Percentiles rank a stretch among this genome's conserved stretches.
phyloP scores from a whole-genome alignment of 495 filamentous ascomycete species.

The Annulohypoxylon stygium region DNA sequence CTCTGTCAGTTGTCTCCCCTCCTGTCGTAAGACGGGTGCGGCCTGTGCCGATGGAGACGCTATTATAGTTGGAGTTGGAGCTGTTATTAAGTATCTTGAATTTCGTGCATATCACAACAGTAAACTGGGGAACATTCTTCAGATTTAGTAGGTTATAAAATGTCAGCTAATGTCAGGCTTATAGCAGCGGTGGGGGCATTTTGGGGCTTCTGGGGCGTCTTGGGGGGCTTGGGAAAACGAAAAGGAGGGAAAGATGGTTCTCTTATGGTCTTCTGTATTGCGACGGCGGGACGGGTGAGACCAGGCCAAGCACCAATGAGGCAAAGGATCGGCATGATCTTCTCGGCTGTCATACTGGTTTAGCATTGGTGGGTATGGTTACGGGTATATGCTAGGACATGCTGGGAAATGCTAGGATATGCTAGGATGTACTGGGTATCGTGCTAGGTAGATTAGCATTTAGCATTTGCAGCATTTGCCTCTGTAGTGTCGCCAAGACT shows the following conservation, averaged over 20 bases:
- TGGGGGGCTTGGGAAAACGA: neutral
- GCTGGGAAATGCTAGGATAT: too few species aligned
- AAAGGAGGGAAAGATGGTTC: slow-evolving; percentile 23
- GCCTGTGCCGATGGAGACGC: slow-evolving; percentile 30
- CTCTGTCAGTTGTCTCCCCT: neutral
- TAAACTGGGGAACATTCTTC: slow-evolving; percentile 9
- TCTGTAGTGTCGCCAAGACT: slow-evolving; percentile 33
- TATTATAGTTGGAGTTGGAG: slow-evolving; percentile 29
- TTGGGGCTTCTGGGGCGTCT: slow-evolving; percentile 14
- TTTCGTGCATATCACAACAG: slow-evolving; percentile 43
- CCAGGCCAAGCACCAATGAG: slow-evolving; percentile 23
- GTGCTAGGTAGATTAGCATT: slow-evolving; percentile 31
- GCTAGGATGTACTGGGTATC: slow-evolving; percentile 14
- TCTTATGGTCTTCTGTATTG: slow-evolving; percentile 35
- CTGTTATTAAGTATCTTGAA: slow-evolving; percentile 25
- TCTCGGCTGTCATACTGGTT: slow-evolving; percentile 42
- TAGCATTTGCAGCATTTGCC: slow-evolving; percentile 8
- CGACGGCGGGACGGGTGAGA: slow-evolving; percentile 42
- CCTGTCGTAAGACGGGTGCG: slow-evolving; percentile 18
- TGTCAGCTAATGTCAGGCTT: slow-evolving; percentile 25
- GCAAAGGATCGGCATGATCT: slow-evolving; percentile 39
- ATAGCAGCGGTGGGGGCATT: slow-evolving; percentile 21
- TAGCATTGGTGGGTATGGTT: slow-evolving; percentile 34
- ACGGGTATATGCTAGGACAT: too few species aligned
- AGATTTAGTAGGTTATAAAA: slow-evolving; percentile 39